Evolutionary conservation across 202 grass and related monocot genomes (phyloP).

Genomic region (Panicum virgatum): DNA sequence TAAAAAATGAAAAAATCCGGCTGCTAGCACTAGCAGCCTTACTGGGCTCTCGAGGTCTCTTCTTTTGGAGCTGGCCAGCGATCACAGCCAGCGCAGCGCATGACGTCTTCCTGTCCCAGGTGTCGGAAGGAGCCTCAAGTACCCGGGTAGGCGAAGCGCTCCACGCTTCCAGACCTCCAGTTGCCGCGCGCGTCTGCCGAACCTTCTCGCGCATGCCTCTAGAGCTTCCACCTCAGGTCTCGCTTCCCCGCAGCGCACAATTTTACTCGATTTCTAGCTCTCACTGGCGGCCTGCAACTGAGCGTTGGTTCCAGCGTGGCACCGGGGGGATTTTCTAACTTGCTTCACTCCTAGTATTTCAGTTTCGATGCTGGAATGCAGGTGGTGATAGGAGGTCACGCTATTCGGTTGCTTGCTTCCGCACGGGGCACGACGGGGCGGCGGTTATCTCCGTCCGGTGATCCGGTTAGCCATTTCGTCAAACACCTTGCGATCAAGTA

Average conservation of each 20-base stretch:
- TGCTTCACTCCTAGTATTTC: not conserved
- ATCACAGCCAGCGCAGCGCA: not conserved
- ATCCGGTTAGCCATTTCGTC: slow-evolving; percentile 29
- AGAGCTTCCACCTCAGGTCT: not conserved
- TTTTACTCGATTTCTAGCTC: not conserved
- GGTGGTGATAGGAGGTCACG: not conserved
- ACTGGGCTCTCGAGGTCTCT: too few relatives aligned
- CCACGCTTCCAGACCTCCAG: not conserved
- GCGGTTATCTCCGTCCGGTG: not conserved
- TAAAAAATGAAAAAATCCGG: too few relatives aligned
- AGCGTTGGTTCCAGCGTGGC: not conserved
- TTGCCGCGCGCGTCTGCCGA: not conserved
- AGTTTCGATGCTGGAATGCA: not conserved
- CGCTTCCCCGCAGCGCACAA: not conserved
- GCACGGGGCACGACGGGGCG: not conserved
- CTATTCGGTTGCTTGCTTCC: not conserved
- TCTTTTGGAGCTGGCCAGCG: too few relatives aligned
- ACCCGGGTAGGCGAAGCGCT: not conserved
- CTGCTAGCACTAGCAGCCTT: too few relatives aligned
- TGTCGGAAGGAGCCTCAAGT: not conserved
- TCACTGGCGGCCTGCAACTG: not conserved
- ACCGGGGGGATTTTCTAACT: not conserved
- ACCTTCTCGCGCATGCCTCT: not conserved
- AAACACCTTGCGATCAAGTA: slow-evolving; percentile 5
- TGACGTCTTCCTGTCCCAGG: not conserved